Percentiles rank a stretch among this genome's conserved stretches.
Conservation (phyloP, 129 eudicot genomes). For the Gnaphalium uliginosum region DNA sequence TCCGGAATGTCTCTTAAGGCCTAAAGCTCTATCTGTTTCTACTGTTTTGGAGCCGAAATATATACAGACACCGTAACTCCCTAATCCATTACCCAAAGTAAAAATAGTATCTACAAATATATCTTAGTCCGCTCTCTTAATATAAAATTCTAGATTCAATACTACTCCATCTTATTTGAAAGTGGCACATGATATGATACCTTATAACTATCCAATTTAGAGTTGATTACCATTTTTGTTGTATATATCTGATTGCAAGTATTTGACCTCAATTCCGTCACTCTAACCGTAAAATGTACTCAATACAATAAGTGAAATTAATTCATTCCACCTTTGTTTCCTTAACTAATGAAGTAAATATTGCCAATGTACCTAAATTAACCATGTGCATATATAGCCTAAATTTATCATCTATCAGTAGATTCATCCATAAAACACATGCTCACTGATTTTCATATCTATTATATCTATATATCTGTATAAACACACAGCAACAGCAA, state of each 20-base stretch:
- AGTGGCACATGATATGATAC: neutral
- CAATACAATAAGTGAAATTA: neutral
- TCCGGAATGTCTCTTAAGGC: neutral
- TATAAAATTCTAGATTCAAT: slow-evolving; percentile 13
- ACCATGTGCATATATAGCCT: neutral
- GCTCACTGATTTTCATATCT: neutral
- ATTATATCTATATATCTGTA: no score
- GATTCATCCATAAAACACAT: neutral
- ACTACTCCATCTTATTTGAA: slow-evolving; percentile 19
- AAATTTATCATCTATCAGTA: neutral
- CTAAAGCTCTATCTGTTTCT: neutral
- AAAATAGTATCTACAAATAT: slow-evolving; percentile 1
- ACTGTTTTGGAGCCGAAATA: neutral
- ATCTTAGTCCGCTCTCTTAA: slow-evolving; percentile 19
- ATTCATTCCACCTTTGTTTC: neutral
- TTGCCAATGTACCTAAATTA: slow-evolving; percentile 5
- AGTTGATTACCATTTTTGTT: neutral
- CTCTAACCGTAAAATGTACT: slow-evolving; percentile 2
- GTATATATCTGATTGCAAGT: neutral
- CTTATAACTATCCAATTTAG: slow-evolving; percentile 3
- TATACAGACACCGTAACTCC: neutral
- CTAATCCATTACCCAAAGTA: neutral
- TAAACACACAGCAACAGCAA: neutral
- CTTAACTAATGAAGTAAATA: neutral
- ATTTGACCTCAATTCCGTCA: neutral